Conservation (phyloP, 1,284 basidiomycete genomes). For the Schizopora paradoxa region DNA sequence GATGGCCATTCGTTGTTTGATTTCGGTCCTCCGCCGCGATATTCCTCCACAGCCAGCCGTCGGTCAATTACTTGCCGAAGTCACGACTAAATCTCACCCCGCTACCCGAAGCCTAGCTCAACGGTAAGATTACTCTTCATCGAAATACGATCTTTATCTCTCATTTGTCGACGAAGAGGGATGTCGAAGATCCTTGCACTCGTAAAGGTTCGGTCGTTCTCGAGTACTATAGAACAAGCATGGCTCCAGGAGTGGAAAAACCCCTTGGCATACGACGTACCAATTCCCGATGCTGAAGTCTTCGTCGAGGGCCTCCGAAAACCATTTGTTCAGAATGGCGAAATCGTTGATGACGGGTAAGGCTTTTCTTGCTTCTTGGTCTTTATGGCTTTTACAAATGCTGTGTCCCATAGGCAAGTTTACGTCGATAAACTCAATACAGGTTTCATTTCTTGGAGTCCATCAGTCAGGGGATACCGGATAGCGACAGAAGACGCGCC, state of each 20-base stretch:
- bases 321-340: constrained; percentile 28
- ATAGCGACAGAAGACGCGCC: constrained; percentile 41
- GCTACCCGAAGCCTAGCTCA: constrained; percentile 73
- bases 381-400: neutral
- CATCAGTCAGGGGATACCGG: constrained; percentile 65
- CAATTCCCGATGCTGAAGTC: constrained; percentile 42
- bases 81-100: constrained; percentile 75
- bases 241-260: constrained; percentile 79
- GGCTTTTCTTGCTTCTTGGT: constrained; percentile 24
- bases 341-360: constrained; percentile 19
- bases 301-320: constrained; percentile 44
- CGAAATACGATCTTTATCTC: constrained; percentile 13
- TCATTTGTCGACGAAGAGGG: constrained; percentile 41
- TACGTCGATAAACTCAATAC: constrained; percentile 78
- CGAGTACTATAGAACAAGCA: constrained; percentile 61
- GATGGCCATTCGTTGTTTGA: constrained; percentile 71
- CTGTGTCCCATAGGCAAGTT: constrained; percentile 27
- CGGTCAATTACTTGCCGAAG: constrained; percentile 64
- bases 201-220: constrained; percentile 83
- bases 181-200: constrained; percentile 71
- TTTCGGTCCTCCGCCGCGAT: constrained; percentile 74
- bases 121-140: constrained; percentile 40
- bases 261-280: constrained; percentile 57
- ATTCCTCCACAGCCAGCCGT: constrained; percentile 56
- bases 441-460: constrained; percentile 85